Percentiles rank a stretch among this genome's conserved stretches.
Conservation (phyloP, 2,329 filamentous ascomycete genomes). For the Emericellopsis atlantica region DNA sequence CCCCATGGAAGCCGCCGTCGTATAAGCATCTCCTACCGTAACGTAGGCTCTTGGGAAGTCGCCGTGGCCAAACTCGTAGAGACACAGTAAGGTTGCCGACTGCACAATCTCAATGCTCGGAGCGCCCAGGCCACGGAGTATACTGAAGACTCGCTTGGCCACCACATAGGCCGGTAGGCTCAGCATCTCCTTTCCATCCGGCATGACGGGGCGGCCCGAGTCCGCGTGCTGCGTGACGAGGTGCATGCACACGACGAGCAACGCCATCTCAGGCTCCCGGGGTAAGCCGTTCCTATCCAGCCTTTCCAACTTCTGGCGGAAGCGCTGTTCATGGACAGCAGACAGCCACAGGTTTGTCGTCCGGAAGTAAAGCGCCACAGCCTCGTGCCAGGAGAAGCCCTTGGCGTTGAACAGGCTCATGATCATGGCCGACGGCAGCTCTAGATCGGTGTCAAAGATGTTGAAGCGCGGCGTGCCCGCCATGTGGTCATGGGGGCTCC, state of each 20-base stretch:
- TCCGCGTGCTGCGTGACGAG: constrained; percentile 23
- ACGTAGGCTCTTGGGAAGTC: constrained; percentile 25
- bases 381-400: constrained; percentile 22
- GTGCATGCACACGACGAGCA: constrained; percentile 29
- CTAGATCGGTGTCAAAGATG: constrained; percentile 17
- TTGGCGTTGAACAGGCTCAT: constrained; percentile 21
- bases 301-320: constrained; percentile 16
- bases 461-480: constrained; percentile 2
- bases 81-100: constrained; percentile 24
- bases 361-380: constrained; percentile 23
- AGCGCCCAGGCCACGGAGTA: constrained; percentile 19
- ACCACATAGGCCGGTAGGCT: constrained; percentile 23
- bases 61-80: constrained; percentile 32
- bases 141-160: constrained; percentile 22
- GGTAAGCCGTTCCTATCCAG: constrained; percentile 9
- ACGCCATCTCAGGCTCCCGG: constrained; percentile 17
- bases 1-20: constrained; percentile 19
- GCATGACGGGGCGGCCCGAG: constrained; percentile 15
- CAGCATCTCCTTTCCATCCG: constrained; percentile 24
- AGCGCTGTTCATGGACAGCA: constrained; percentile 24
- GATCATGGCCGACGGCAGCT: constrained; percentile 22
- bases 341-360: constrained; percentile 28
- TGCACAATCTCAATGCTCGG: constrained; percentile 26
- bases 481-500: constrained; percentile 7
- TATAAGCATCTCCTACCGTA: constrained; percentile 26